A percentile compares a stretch with the other conserved stretches of the same genome.
phyloP scores from a whole-genome alignment of 73 alveolate genomes.

The Tetrahymena borealis region DNA sequence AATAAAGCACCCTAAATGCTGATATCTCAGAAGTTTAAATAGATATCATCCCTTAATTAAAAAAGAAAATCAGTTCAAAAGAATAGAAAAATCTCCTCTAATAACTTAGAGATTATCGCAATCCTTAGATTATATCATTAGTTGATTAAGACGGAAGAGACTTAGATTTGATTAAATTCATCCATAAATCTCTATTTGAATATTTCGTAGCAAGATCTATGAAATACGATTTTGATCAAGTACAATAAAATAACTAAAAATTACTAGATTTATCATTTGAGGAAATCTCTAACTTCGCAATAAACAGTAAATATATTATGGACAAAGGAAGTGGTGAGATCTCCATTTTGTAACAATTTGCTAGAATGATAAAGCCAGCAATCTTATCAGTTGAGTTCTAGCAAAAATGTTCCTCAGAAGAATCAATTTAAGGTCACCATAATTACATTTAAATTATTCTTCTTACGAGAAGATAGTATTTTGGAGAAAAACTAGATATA shows the following conservation, averaged over 20 bases:
- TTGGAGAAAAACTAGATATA: neutral
- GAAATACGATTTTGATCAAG: neutral
- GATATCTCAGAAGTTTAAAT: neutral
- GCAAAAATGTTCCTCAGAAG: neutral
- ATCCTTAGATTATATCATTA: neutral
- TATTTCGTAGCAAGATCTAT: neutral
- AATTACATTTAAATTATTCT: neutral
- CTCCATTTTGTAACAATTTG: neutral
- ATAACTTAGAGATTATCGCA: neutral
- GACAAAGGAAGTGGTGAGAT: neutral
- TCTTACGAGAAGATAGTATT: neutral
- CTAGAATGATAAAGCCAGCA: neutral
- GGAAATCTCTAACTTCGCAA: neutral
- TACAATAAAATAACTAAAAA: neutral
- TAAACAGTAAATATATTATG: neutral
- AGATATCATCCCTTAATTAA: neutral
- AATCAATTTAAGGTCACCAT: neutral
- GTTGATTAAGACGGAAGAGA: neutral
- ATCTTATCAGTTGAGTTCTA: neutral
- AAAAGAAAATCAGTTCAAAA: neutral
- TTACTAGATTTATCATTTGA: neutral
- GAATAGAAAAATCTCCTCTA: neutral
- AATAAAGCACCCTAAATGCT: neutral
- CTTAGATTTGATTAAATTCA: neutral
- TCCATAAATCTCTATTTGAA: neutral